phyloP scores from a whole-genome alignment of 805 yeast species.

The Candida nanaspora region DNA sequence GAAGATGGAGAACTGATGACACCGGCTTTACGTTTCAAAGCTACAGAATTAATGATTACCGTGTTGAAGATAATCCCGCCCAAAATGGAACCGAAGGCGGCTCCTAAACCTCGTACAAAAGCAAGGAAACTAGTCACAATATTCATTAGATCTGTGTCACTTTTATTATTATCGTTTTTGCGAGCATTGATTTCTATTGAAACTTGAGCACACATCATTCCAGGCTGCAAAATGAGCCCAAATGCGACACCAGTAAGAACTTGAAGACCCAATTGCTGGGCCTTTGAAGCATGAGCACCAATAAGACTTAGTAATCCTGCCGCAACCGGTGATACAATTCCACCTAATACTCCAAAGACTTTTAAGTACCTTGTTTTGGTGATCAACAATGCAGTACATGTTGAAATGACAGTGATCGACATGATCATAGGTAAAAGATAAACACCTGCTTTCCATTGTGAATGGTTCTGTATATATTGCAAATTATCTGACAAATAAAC shows the following conservation, averaged over 20 bases:
- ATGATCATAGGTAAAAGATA: constrained; percentile 38
- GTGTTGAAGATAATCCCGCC: constrained; percentile 32
- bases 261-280: constrained; percentile 36
- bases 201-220: constrained; percentile 37
- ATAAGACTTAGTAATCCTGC: constrained; percentile 37
- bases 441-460: constrained; percentile 41
- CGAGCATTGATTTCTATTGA: constrained; percentile 29
- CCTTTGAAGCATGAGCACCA: constrained; percentile 27
- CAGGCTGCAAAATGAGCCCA: constrained; percentile 41
- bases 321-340: constrained; percentile 35
- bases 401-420: constrained; percentile 34
- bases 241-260: constrained; percentile 39
- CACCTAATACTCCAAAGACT: constrained; percentile 31
- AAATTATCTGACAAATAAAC: constrained; percentile 39
- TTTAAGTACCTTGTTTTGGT: constrained; percentile 32
- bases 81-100: constrained; percentile 38
- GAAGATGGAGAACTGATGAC: neutral
- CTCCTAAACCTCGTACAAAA: constrained; percentile 40
- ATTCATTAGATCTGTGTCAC: constrained; percentile 35
- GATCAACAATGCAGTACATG: constrained; percentile 31
- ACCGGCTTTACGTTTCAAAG: neutral
- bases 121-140: constrained; percentile 40
- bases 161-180: constrained; percentile 7
- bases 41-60: neutral
- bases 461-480: constrained; percentile 37